Evolutionary conservation across 2,329 filamentous ascomycete genomes (phyloP).

Genomic region (Penicillium hesseltinei): DNA sequence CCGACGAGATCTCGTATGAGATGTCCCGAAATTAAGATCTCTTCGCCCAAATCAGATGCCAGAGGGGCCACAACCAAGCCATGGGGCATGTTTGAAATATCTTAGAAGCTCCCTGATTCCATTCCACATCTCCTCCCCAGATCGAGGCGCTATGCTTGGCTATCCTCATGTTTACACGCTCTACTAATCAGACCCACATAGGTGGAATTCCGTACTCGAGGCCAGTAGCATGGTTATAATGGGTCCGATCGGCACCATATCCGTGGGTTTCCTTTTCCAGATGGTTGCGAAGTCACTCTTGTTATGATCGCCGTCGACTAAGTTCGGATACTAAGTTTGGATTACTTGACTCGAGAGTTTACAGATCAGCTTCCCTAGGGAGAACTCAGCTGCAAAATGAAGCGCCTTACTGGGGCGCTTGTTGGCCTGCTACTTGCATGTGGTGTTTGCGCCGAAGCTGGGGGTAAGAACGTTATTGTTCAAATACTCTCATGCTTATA

Average conservation of each 20-base stretch:
- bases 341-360: not conserved
- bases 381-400: constrained; percentile 11
- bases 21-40: not conserved
- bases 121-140: constrained; percentile 21
- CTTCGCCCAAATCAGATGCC: not conserved
- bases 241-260: constrained; percentile 20
- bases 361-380: not conserved
- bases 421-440: constrained; percentile 14
- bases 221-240: constrained; percentile 16
- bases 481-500: not conserved
- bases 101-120: constrained; percentile 6
- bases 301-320: constrained; percentile 11
- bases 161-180: constrained; percentile 14
- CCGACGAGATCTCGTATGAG: constrained; percentile 1
- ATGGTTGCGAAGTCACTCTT: constrained; percentile 6
- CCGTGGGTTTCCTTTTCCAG: not conserved
- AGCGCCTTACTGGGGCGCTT: constrained; percentile 12
- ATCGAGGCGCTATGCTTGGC: constrained; percentile 16
- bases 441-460: constrained; percentile 21
- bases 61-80: not conserved
- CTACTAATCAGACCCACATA: not conserved
- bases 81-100: not conserved
- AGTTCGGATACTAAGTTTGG: constrained; percentile 13
- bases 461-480: constrained; percentile 21
- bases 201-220: not conserved